Base-by-base conservation (phyloP, 208 protist genomes). In the Novymonas esmeraldas region DNA sequence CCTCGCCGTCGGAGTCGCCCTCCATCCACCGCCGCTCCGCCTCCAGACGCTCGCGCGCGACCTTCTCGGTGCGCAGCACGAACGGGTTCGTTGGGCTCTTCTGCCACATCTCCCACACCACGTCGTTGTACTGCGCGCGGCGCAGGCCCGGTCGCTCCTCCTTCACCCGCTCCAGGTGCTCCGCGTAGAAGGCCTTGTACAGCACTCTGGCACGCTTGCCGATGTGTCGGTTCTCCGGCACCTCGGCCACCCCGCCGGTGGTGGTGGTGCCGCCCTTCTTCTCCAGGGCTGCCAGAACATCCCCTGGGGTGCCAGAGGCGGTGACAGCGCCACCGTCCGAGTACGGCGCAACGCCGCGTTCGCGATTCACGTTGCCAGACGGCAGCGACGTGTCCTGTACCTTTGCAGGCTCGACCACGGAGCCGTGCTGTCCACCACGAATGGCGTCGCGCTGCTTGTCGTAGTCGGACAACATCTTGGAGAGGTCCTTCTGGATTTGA, bases 31-130 rank as follows among this genome's bases (percentile, higher is more conserved):
- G 75, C 5, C 89, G 84, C 73, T 96, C 81, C 56, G 74, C 73
- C 50, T 90, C 81, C 28, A 95, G 68, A 1, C 86, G 76, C 42
- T 90, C 83, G 20, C 66, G 72, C 6, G 83, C 82, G 22, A 76
- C 57, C 62, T 64, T 69, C 73, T 94, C 92, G 39, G 31, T 88
- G 59, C 92, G 88, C 76, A 87, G 78, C 54, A 94, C 92, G 79
- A 96, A 95, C 44, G 92, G 92, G 52, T 96, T 96, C 29, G 58
- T 49, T 13, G 83, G 70, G 58, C 70, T 84, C 80, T 93, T 93
- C 70, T 84, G 84, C 92, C 92, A 96, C 82, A 91, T 85, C 62
- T 93, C 85, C 89, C 92, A 96, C 6, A 96, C 65, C 29, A 93
- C 42, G 46, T 95, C 87, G 69, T 93, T 93, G 85, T 96, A 96